phyloP scores from a whole-genome alignment of 2,329 filamentous ascomycete genomes.

The Sporothrix brunneoviolacea region DNA sequence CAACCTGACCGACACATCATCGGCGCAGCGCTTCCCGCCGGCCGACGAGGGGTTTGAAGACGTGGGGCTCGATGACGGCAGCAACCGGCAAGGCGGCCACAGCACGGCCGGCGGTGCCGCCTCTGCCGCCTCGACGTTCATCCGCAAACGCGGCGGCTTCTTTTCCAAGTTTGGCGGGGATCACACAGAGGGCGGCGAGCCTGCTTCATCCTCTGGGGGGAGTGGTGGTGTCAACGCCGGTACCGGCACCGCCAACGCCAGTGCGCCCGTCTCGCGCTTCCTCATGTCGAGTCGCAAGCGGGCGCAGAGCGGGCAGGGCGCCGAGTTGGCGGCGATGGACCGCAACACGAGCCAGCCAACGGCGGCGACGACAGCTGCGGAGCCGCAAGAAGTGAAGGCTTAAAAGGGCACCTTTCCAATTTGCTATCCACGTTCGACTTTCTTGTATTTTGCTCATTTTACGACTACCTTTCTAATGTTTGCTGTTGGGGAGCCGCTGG shows the following conservation, averaged over 20 bases:
- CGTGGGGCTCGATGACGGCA: slow-evolving; percentile 75
- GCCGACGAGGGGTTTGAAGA: slow-evolving; percentile 84
- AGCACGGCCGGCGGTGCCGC: background rate
- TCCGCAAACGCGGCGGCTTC: slow-evolving; percentile 67
- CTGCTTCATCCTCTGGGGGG: too few relatives aligned
- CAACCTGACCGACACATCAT: too few relatives aligned
- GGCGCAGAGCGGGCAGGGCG: slow-evolving; percentile 61
- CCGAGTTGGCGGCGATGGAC: slow-evolving; percentile 57
- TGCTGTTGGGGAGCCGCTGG: too few relatives aligned
- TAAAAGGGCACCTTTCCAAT: background rate
- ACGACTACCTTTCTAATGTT: too few relatives aligned
- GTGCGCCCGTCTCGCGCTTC: slow-evolving; percentile 44
- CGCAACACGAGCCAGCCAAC: slow-evolving; percentile 19
- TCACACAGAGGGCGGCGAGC: slow-evolving; percentile 26
- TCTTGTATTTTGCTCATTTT: too few relatives aligned
- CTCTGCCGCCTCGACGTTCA: slow-evolving; percentile 24
- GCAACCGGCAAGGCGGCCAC: slow-evolving; percentile 18
- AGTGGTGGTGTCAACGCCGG: slow-evolving; percentile 22
- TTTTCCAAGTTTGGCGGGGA: slow-evolving; percentile 73
- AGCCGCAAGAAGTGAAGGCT: slow-evolving; percentile 18
- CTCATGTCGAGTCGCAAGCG: slow-evolving; percentile 66
- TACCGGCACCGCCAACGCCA: slow-evolving; percentile 25
- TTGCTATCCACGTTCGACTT: too few relatives aligned
- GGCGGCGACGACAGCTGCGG: slow-evolving; percentile 23
- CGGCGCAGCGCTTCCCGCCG: slow-evolving; percentile 38